A percentile compares a stretch with the other conserved stretches of the same genome.
These are phyloP conservation scores for Ophiostoma angusticollis DNA, from an alignment of 2,329 filamentous ascomycete species.

Conservation along the genomic window DNA sequence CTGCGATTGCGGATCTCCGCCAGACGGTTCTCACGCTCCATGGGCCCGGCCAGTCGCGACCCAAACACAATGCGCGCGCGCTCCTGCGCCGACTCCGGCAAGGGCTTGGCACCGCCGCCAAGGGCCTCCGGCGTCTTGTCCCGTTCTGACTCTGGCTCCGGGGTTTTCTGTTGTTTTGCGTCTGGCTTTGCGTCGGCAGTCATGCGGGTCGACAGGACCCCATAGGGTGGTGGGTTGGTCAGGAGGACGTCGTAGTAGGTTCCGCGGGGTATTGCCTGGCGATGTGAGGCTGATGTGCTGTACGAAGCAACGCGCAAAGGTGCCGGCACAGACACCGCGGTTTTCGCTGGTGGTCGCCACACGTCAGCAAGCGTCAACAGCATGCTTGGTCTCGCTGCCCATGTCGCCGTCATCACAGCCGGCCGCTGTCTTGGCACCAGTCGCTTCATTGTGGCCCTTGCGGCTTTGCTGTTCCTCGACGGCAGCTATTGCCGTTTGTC, in stretches of 20 bases:
- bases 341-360: neutral
- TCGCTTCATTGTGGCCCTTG: slow-evolving; percentile 8
- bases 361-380: neutral
- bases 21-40: slow-evolving; percentile 50
- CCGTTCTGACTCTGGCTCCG: too few species aligned
- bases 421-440: slow-evolving; percentile 21
- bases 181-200: slow-evolving; percentile 1
- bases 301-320: neutral
- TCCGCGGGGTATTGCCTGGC: slow-evolving; percentile 39
- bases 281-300: neutral
- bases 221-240: slow-evolving; percentile 29
- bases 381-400: too few species aligned
- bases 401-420: slow-evolving; percentile 15
- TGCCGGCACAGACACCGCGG: neutral
- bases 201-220: slow-evolving; percentile 23
- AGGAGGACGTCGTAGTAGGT: slow-evolving; percentile 48
- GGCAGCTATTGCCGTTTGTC: neutral
- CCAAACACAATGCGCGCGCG: slow-evolving; percentile 66
- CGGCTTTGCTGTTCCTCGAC: neutral
- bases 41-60: slow-evolving; percentile 60
- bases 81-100: slow-evolving; percentile 29
- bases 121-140: too few species aligned
- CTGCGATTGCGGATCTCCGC: slow-evolving; percentile 45
- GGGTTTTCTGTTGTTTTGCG: too few species aligned
- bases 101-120: slow-evolving; percentile 1